phyloP scores from a whole-genome alignment of 345 rosid species.

The Turnera subulata region DNA sequence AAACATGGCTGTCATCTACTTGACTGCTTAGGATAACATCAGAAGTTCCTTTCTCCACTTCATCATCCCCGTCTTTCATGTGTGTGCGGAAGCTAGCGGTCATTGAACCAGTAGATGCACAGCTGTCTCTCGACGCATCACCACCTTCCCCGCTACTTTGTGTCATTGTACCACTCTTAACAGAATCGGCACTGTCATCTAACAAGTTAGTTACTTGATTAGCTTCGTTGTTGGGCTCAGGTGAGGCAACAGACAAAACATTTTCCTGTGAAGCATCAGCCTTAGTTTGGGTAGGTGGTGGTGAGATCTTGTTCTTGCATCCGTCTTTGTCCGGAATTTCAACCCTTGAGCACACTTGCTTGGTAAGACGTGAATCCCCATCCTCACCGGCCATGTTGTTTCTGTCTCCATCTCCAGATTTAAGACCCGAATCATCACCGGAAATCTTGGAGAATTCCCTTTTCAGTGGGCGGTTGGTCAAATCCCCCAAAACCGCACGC shows the following conservation, averaged over 20 bases:
- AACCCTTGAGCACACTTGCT: conserved; percentile 41
- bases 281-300: conserved; percentile 9
- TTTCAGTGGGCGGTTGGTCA: conserved; percentile 48
- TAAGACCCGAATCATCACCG: conserved; percentile 29
- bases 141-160: conserved; percentile 24
- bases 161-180: conserved; percentile 18
- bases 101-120: conserved; percentile 29
- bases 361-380: conserved; percentile 27
- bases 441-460: conserved; percentile 43
- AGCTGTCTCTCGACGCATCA: conserved; percentile 28
- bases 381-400: conserved; percentile 17
- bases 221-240: conserved; percentile 23
- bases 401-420: conserved; percentile 30
- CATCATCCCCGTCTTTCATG: conserved; percentile 25
- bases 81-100: conserved; percentile 23
- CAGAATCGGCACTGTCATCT: conserved; percentile 9
- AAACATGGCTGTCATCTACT: conserved; percentile 11
- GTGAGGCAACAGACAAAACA: conserved; percentile 18
- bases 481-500: conserved; percentile 38
- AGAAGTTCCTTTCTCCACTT: conserved; percentile 17
- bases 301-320: conserved; percentile 18
- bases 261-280: conserved; percentile 7
- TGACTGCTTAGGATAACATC: conserved; percentile 21
- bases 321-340: conserved; percentile 41
- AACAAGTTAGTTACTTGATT: conserved; percentile 25